Evolutionary conservation across 1,284 basidiomycete genomes (phyloP).

Genomic region (Irpex sp.): DNA sequence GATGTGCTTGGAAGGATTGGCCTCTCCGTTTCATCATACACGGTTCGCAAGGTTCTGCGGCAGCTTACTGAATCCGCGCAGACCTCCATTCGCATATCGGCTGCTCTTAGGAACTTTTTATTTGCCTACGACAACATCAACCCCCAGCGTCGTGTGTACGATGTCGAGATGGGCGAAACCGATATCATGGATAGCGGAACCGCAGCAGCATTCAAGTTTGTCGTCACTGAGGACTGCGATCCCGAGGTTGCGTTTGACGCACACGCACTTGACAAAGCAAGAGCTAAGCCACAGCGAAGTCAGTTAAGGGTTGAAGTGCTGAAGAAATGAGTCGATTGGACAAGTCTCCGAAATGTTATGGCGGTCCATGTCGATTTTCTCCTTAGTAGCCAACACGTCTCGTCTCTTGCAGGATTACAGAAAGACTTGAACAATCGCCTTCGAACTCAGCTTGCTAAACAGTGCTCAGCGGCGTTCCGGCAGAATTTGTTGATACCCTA

Average conservation of each 20-base stretch:
- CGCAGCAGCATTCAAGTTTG: constrained; percentile 14
- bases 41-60: constrained; percentile 11
- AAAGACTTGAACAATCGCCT: not conserved
- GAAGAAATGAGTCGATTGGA: not conserved
- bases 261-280: not conserved
- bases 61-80: constrained; percentile 10
- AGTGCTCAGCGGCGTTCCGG: not conserved
- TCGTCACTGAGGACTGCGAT: constrained; percentile 15
- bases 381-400: constrained; percentile 3
- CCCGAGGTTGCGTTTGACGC: constrained; percentile 5
- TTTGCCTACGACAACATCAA: constrained; percentile 25
- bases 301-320: not conserved
- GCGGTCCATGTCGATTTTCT: not conserved
- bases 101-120: constrained; percentile 7
- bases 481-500: too few species aligned
- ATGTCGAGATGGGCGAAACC: constrained; percentile 13
- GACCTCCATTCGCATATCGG: constrained; percentile 2
- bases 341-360: not conserved
- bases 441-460: constrained; percentile 4
- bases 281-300: too few species aligned
- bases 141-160: constrained; percentile 20
- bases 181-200: constrained; percentile 19
- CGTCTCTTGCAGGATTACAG: not conserved
- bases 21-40: constrained; percentile 13
- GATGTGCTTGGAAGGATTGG: constrained; percentile 10